Percentiles rank a stretch among this genome's conserved stretches.
phyloP scores from a whole-genome alignment of 2,329 filamentous ascomycete species.

The Trichoderma koningii region DNA sequence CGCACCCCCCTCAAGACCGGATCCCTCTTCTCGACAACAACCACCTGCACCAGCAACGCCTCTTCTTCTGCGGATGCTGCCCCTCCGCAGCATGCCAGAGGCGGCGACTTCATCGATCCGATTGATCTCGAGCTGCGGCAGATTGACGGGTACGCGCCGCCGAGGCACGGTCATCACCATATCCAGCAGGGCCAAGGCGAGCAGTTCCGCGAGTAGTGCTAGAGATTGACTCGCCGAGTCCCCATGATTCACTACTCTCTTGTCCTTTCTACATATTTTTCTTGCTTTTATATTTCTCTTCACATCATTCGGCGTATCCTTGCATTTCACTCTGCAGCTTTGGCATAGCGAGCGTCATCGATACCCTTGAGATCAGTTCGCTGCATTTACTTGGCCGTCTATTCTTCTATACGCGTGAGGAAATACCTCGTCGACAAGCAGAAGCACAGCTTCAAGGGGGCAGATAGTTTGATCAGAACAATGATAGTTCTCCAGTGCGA shows the following conservation, averaged over 20 bases:
- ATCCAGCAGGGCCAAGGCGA: slow-evolving; percentile 28
- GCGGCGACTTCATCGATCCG: slow-evolving; percentile 32
- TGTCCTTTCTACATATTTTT: not conserved
- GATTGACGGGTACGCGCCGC: slow-evolving; percentile 30
- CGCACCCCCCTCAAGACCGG: slow-evolving; percentile 33
- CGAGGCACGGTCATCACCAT: not conserved
- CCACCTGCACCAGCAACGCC: slow-evolving; percentile 22
- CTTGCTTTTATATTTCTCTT: not conserved
- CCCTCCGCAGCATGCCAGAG: too few relatives aligned
- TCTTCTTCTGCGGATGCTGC: not conserved
- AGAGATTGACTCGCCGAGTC: not conserved
- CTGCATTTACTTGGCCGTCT: not conserved
- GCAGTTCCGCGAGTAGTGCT: slow-evolving; percentile 18
- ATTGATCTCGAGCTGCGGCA: slow-evolving; percentile 40
- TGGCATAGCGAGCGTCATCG: not conserved
- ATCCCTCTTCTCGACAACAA: slow-evolving; percentile 31
- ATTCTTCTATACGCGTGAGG: not conserved
- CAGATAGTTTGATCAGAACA: not conserved
- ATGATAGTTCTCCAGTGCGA: too few relatives aligned
- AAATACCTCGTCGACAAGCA: not conserved
- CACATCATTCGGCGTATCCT: not conserved
- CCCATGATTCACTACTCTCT: too few relatives aligned
- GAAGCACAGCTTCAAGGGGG: not conserved
- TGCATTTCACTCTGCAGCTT: too few relatives aligned
- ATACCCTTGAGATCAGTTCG: not conserved